Percentiles rank a stretch among this genome's conserved stretches.
These are phyloP conservation scores for Gossypium davidsonii DNA, from an alignment of 441 rosid species.

Conservation along the genomic window DNA sequence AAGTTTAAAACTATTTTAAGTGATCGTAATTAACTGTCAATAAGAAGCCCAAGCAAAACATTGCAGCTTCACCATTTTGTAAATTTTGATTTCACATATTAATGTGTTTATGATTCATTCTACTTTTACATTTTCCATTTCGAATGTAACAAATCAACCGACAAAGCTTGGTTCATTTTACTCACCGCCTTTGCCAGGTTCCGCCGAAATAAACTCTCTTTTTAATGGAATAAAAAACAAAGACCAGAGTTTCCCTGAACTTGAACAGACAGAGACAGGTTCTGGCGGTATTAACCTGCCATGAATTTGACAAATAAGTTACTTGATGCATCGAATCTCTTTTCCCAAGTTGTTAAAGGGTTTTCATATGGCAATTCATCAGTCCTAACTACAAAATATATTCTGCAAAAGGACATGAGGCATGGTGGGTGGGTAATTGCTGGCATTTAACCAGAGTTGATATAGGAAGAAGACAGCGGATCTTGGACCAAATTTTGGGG, in stretches of 20 bases:
- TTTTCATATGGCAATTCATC: not conserved
- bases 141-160: not conserved
- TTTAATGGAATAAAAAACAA: not conserved
- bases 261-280: not conserved
- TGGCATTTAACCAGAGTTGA: not conserved
- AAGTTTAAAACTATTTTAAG: not conserved
- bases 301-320: not conserved
- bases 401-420: not conserved
- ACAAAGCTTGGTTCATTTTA: not conserved
- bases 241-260: not conserved
- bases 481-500: too few species aligned
- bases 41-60: conserved; percentile 10
- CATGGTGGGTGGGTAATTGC: not conserved
- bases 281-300: not conserved
- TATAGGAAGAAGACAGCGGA: too few species aligned
- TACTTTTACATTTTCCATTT: not conserved
- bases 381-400: not conserved
- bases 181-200: not conserved
- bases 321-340: not conserved
- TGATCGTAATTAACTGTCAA: conserved; percentile 4
- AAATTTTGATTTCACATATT: not conserved
- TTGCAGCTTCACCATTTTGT: conserved; percentile 10
- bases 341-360: not conserved
- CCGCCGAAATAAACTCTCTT: not conserved
- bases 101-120: not conserved